phyloP scores from a whole-genome alignment of 495 filamentous ascomycete genomes.

The Penicillium manginii region DNA sequence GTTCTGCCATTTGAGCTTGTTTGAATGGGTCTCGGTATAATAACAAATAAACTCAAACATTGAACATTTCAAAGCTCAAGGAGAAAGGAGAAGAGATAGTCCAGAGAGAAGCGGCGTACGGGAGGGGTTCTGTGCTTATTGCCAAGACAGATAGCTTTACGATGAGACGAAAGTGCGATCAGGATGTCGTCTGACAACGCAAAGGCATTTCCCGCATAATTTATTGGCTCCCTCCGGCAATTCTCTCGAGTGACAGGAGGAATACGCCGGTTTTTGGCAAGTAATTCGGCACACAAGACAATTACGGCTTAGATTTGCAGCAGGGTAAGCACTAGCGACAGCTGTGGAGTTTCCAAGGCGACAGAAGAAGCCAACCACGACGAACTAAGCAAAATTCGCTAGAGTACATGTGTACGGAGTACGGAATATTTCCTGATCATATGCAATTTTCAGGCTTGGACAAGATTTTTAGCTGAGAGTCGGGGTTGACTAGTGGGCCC shows the following conservation, averaged over 20 bases:
- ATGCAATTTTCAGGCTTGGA: not conserved
- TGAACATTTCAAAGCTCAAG: not conserved
- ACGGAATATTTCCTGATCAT: not conserved
- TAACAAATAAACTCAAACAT: not conserved
- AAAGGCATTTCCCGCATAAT: not conserved
- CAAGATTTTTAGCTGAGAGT: not conserved
- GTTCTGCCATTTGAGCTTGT: not conserved
- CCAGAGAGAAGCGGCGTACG: no score
- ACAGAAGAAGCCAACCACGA: not conserved
- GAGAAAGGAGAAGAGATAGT: no score
- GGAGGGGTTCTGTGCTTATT: no score
- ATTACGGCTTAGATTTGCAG: not conserved
- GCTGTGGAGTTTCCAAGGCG: no score
- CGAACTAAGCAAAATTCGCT: not conserved
- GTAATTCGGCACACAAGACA: not conserved
- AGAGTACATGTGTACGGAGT: not conserved
- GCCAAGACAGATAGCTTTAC: not conserved
- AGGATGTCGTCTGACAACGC: not conserved
- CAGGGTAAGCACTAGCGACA: not conserved
- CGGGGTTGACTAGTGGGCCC: not conserved
- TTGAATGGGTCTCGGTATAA: not conserved
- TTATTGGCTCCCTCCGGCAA: not conserved
- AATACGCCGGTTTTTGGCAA: not conserved
- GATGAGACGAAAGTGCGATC: not conserved
- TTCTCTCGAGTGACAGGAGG: not conserved